Evolutionary conservation across 2,329 filamentous ascomycete species (phyloP), one percentile per base, ranked within the genome.

Genomic region (Fusarium nurragi): DNA sequence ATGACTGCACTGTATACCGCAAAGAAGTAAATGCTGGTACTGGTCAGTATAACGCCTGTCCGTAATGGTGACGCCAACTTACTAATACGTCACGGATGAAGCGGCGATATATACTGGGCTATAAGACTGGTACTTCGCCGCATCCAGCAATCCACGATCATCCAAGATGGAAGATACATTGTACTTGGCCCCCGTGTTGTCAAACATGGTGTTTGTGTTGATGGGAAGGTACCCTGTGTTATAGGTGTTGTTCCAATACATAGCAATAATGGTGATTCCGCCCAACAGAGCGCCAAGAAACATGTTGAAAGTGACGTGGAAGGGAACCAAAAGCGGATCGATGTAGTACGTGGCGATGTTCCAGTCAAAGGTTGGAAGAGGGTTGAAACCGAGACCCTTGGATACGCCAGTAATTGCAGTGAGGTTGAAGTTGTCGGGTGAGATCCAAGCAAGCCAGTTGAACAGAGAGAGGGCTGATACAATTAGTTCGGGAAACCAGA

Each of bases 381-480:
- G 83, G 62, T 83, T 85, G 71, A 82, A 83, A 6, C 76, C 83
- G 32, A 83, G 70, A 0, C 78, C 78, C 0, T 75, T 74, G 1
- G 71, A 71, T 0, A 79, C 77, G 0, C 80, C 80, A 0, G 81
- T 83, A 12, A 84, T 69, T 8, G 79, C 76, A 13, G 80, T 76
- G 2, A 82, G 69, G 18, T 71, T 73, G 32, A 76, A 70, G 56
- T 81, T 81, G 13, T 75, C 62, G 0, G 83, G 83, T 0, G 79
- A 74, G 50, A 86, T 86, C 84, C 84, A 87, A 0, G 81, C 80
- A 59, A 86, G 79, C 82, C 83, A 87, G 72, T 79, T 83, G 71
- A 87, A 86, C 26, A 77, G 71, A 6, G 68, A 71, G 1, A 69
- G 5, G 0, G 68, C 60, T 14, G 56, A 47, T 2, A 50, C 57